Evolutionary conservation across 805 yeast species (phyloP), one percentile per base, ranked within the genome.

Genomic region (Zygotorulaspora danielsina): DNA sequence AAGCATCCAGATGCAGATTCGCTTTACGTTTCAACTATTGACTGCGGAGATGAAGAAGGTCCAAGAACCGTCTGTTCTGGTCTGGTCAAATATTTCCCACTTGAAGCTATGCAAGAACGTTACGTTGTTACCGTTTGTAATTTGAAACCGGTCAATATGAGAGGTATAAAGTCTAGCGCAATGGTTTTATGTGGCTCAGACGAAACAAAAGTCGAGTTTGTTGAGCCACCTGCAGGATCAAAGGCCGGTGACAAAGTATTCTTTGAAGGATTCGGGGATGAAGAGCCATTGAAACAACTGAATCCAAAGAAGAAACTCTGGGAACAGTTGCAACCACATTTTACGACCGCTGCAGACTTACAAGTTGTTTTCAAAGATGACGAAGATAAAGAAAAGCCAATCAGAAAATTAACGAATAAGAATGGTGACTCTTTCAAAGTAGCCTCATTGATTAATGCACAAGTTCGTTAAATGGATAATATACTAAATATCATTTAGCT

Each of bases 61-160:
- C 98, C 99, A 59, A 80, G 99, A 73, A 93, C 97, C 20, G 95
- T 93, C 41, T 93, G 98, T 71, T 86, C 96, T 9, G 99, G 99
- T 53, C 74, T 93, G 57, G 97, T 88, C 48, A 86, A 86, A 53
- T 79, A 84, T 67, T 75, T 85, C 61, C 81, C 95, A 28, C 64
- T 94, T 49, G 97, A 93, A 69, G 95, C 84, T 30, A 83, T 93
- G 96, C 98, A 93, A 75, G 78, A 86, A 65, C 82, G 97, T 65
- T 76, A 76, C 55, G 95, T 90, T 36, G 83, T 93, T 32, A 82
- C 83, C 41, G 88, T 93, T 55, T 96, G 97, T 54, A 94, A 94
- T 73, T 77, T 93, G 68, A 93, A 93, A 71, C 98, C 98, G 13
- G 98, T 89, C 29, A 81, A 81, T 58, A 93, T 93, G 99, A 83